Base-by-base conservation (phyloP, 495 filamentous ascomycete species). In the Neurospora sp. region DNA sequence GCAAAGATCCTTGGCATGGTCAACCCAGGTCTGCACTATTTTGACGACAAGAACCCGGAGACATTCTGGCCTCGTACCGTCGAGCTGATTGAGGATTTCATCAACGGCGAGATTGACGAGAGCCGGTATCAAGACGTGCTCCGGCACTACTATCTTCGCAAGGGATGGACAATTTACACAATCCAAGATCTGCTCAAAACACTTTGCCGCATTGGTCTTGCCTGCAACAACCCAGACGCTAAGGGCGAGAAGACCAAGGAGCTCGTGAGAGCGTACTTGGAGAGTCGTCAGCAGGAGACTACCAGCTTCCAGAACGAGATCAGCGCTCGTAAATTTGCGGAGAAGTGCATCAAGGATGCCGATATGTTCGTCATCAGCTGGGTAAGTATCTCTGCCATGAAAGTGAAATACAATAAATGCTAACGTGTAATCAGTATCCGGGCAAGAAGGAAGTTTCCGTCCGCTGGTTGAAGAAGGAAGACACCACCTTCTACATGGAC, bases 131-230 rank as follows among this genome's bases (percentile, higher is more conserved):
- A 99, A 77, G 96, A 98, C 76, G 91, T 91, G 6, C 86, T 99
- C 22, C 91, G 96, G 7, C 92, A 91, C 72, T 96, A 91, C 78
- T 98, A 97, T 80, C 85, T 98, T 71, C 89, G 90, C 80, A 89
- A 88, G 75, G 96, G 96, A 22, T 98, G 94, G 89, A 91, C 91
- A 73, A 81, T 99, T 20, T 98, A 98, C 81, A 91, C 91, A 53
- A 89, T 98, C 74, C 92, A 94, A 74, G 93, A 95, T 77, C 89
- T 98, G 68, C 87, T 97, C 71, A 86, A 87, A 73, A 88, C 89
- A 1, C 89, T 97, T 69, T 87, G 90, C 48, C 91, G 93, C 69
- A 91, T 92, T 71, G 92, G 90, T 48, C 85, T 92, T 2, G 85
- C 83, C 4, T 93, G 97, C 76, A 89, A 93, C 74, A 90, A 88